These are phyloP conservation scores for Asterella californica DNA, from an alignment of 225 moss, liverwort and hornwort genomes.

Conservation along the genomic window DNA sequence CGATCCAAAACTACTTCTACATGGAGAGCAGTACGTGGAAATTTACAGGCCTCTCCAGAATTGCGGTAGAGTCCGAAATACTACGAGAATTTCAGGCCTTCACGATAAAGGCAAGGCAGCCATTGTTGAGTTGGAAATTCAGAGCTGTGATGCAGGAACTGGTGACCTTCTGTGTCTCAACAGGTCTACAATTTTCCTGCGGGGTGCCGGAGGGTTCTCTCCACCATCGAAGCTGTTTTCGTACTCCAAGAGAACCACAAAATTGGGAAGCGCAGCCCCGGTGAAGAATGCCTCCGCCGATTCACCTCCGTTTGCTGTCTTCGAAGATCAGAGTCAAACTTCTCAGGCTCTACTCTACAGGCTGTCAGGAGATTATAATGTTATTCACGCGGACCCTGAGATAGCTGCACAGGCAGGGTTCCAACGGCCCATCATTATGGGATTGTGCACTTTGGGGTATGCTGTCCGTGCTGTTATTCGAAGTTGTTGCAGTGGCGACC, in stretches of 20 bases:
- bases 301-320: slow-evolving; percentile 44
- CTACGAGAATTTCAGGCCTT: slow-evolving; percentile 63
- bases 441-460: slow-evolving; percentile 81
- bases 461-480: slow-evolving; percentile 79
- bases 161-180: slow-evolving; percentile 65
- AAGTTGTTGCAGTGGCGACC: slow-evolving; percentile 66
- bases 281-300: slow-evolving; percentile 25
- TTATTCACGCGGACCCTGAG: slow-evolving; percentile 64
- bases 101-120: slow-evolving; percentile 96
- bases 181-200: slow-evolving; percentile 66
- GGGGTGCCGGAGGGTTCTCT: slow-evolving; percentile 91
- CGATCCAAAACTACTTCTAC: slow-evolving; percentile 66
- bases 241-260: slow-evolving; percentile 46
- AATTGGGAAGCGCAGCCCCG: slow-evolving; percentile 19
- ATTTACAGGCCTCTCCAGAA: slow-evolving; percentile 68
- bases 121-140: slow-evolving; percentile 67
- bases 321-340: slow-evolving; percentile 60
- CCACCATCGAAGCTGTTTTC: slow-evolving; percentile 54
- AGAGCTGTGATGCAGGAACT: slow-evolving; percentile 55
- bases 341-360: slow-evolving; percentile 92
- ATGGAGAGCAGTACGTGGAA: slow-evolving; percentile 88
- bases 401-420: slow-evolving; percentile 80
- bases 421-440: slow-evolving; percentile 73
- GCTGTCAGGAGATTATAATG: slow-evolving; percentile 89
- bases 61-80: slow-evolving; percentile 58